Percentiles rank a stretch among this genome's conserved stretches.
Evolutionary conservation across 2,329 filamentous ascomycete species (phyloP).

Genomic region (Fusarium sp.): DNA sequence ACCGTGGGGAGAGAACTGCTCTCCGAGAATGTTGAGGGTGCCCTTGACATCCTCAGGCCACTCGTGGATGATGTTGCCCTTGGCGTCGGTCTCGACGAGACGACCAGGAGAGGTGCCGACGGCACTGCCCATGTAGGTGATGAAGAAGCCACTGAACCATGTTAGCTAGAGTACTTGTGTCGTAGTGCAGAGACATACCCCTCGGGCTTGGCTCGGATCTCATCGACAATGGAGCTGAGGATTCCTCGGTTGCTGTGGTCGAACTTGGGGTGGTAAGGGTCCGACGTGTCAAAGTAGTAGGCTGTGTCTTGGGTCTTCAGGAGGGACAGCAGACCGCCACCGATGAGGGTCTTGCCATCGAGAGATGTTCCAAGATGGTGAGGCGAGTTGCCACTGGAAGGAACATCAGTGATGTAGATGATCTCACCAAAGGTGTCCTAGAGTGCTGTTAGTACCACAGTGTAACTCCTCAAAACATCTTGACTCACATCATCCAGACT

Average conservation of each 20-base stretch:
- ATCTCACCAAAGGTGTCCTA: constrained; percentile 74
- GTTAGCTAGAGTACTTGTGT: neutral
- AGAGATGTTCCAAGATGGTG: constrained; percentile 70
- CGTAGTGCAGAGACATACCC: constrained; percentile 52
- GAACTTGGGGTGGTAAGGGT: constrained; percentile 73
- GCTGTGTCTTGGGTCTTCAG: constrained; percentile 75
- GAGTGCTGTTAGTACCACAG: constrained; percentile 1
- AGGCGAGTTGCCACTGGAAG: constrained; percentile 72
- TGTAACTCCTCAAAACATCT: fast-evolving
- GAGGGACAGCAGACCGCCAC: constrained; percentile 71
- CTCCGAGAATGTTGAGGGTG: constrained; percentile 69
- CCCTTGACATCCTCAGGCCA: constrained; percentile 71
- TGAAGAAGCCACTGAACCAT: constrained; percentile 65
- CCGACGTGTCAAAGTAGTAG: constrained; percentile 73
- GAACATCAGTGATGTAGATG: constrained; percentile 71
- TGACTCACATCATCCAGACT: constrained; percentile 69
- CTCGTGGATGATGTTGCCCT: constrained; percentile 74
- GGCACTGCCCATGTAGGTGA: constrained; percentile 75
- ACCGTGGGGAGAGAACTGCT: constrained; percentile 75
- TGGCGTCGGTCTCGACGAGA: constrained; percentile 72
- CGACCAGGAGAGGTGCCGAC: constrained; percentile 72
- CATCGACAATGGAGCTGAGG: constrained; percentile 73
- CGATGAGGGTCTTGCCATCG: constrained; percentile 71
- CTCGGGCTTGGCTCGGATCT: constrained; percentile 75
- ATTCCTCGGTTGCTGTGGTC: constrained; percentile 73